A percentile compares a stretch with the other conserved stretches of the same genome.
Evolutionary conservation across 768 basidiomycete species (phyloP).

Genomic region (Leccinum incarnatum): DNA sequence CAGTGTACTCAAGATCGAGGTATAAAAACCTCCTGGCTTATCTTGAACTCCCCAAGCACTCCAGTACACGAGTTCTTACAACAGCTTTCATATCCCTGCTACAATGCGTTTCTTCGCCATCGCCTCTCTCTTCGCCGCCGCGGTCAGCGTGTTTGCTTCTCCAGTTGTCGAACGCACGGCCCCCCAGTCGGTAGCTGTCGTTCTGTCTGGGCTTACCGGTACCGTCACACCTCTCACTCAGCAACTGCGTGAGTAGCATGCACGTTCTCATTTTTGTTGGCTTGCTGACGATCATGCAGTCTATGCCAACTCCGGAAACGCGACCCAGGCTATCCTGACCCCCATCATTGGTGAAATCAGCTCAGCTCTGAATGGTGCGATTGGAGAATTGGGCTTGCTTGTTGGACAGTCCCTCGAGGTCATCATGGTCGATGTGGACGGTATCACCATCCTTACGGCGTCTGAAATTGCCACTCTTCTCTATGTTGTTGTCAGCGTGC

Average conservation of each 20-base stretch:
- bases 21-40: conserved; percentile 11
- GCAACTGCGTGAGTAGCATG: conserved; percentile 7
- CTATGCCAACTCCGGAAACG: conserved; percentile 10
- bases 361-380: conserved; percentile 4
- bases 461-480: conserved; percentile 10
- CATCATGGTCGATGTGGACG: conserved; percentile 9
- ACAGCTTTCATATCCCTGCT: background rate
- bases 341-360: conserved; percentile 8
- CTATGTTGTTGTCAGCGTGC: background rate
- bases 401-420: background rate
- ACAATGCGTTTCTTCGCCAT: conserved; percentile 12
- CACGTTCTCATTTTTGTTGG: background rate
- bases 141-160: conserved; percentile 6
- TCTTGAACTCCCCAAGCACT: conserved; percentile 9
- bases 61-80: conserved; percentile 5
- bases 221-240: conserved; percentile 9
- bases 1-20: background rate
- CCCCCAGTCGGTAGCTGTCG: conserved; percentile 2
- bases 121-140: conserved; percentile 7
- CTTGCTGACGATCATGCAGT: conserved; percentile 3
- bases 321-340: conserved; percentile 6
- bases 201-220: conserved; percentile 2
- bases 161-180: conserved; percentile 9
- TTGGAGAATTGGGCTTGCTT: conserved; percentile 4
- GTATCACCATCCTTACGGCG: background rate